phyloP scores from a whole-genome alignment of 768 basidiomycete genomes.

The Exsudoporus frostii region DNA sequence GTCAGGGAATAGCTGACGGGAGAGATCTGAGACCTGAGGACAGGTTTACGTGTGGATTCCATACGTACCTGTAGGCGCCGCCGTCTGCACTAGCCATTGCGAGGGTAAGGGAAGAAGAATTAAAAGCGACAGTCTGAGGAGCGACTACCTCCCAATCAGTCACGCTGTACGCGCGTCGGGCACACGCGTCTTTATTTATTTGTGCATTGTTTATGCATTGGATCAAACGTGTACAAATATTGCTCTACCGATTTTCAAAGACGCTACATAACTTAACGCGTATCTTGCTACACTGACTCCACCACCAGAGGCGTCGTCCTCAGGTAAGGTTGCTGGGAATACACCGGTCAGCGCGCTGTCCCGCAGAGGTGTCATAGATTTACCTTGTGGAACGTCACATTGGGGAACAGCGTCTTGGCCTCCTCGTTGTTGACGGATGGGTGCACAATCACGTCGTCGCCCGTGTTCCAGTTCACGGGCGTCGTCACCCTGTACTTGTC shows the following conservation, averaged over 20 bases:
- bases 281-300: conserved; percentile 10
- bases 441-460: conserved; percentile 93
- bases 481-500: conserved; percentile 84
- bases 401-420: conserved; percentile 88
- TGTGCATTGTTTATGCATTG: conserved; percentile 18
- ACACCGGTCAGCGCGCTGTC: neutral
- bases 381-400: conserved; percentile 77
- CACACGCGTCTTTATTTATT: conserved; percentile 30
- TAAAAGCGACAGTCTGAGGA: conserved; percentile 22
- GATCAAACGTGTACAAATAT: conserved; percentile 22
- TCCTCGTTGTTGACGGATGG: conserved; percentile 80
- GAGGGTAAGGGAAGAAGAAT: conserved; percentile 11
- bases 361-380: conserved; percentile 6
- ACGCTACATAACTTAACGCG: neutral
- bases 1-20: conserved; percentile 89
- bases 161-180: conserved; percentile 27
- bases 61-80: conserved; percentile 77
- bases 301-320: conserved; percentile 65
- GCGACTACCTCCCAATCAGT: conserved; percentile 7
- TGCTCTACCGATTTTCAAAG: neutral
- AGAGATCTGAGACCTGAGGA: conserved; percentile 16
- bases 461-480: conserved; percentile 93
- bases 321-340: conserved; percentile 68
- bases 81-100: conserved; percentile 80
- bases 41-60: conserved; percentile 15